These are phyloP conservation scores for Dothistroma pini DNA, from an alignment of 2,329 filamentous ascomycete genomes.

Conservation along the genomic window DNA sequence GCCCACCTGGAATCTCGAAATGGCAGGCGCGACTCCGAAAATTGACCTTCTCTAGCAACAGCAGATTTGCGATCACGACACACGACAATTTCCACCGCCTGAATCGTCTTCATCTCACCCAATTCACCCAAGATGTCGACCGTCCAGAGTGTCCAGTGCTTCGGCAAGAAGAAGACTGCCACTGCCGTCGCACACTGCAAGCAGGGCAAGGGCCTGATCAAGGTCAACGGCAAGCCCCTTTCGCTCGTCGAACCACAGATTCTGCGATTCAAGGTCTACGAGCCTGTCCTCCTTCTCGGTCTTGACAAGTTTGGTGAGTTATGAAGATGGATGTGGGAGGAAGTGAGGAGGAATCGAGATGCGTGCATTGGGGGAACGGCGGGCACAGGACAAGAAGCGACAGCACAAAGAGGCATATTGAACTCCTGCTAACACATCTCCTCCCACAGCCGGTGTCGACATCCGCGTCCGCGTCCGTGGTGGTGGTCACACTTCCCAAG, in stretches of 20 bases:
- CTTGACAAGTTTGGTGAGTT: slow-evolving; percentile 83
- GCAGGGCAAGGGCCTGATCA: slow-evolving; percentile 87
- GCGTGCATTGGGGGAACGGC: neutral
- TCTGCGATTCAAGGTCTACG: slow-evolving; percentile 99
- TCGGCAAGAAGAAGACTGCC: slow-evolving; percentile 77
- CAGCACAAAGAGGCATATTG: slow-evolving; percentile 2
- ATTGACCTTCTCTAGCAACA: neutral
- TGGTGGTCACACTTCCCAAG: slow-evolving; percentile 95
- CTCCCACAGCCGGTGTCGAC: slow-evolving; percentile 68
- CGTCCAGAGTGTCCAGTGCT: slow-evolving; percentile 71
- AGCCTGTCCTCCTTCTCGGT: slow-evolving; percentile 94
- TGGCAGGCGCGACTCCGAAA: slow-evolving; percentile 1
- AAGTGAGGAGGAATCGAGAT: slow-evolving; percentile 1
- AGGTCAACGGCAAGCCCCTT: slow-evolving; percentile 97
- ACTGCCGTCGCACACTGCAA: slow-evolving; percentile 89
- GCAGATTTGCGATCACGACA: slow-evolving; percentile 11
- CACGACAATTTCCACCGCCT: slow-evolving; percentile 13
- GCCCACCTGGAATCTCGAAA: neutral
- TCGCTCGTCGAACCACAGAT: slow-evolving; percentile 92
- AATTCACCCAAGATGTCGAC: slow-evolving; percentile 59
- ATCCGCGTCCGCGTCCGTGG: slow-evolving; percentile 95
- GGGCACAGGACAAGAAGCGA: slow-evolving; percentile 3
- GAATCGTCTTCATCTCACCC: slow-evolving; percentile 4
- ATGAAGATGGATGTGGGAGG: neutral
- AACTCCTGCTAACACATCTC: slow-evolving; percentile 22